Conservation (phyloP, 306 rosid genomes). For the Trichosanthes truncata region DNA sequence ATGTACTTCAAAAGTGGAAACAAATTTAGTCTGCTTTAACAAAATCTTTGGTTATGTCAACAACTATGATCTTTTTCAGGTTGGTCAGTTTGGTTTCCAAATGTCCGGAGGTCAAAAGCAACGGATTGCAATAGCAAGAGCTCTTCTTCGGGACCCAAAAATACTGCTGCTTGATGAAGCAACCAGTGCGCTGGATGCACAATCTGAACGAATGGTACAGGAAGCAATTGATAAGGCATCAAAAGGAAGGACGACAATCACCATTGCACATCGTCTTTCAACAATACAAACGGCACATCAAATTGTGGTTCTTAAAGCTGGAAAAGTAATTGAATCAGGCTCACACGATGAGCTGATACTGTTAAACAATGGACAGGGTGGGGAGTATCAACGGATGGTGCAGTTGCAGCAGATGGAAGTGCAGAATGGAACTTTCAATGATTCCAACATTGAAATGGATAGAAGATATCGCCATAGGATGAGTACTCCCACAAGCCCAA, state of each 20-base stretch:
- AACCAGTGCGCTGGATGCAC: slow-evolving; percentile 75
- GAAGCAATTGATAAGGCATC: slow-evolving; percentile 82
- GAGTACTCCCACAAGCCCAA: slow-evolving; percentile 53
- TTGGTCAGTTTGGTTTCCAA: slow-evolving; percentile 75
- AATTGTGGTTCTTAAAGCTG: slow-evolving; percentile 58
- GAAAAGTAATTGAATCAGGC: slow-evolving; percentile 62
- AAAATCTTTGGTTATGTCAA: not conserved
- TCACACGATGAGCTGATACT: slow-evolving; percentile 56
- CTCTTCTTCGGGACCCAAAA: slow-evolving; percentile 73
- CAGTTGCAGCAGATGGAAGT: slow-evolving; percentile 51
- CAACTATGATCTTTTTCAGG: slow-evolving; percentile 31
- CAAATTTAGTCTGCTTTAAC: not conserved
- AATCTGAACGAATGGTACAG: slow-evolving; percentile 73
- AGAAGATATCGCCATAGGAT: slow-evolving; percentile 33
- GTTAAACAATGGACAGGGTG: slow-evolving; percentile 40
- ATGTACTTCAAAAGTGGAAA: not conserved
- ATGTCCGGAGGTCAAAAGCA: slow-evolving; percentile 95
- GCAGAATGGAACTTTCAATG: slow-evolving; percentile 30
- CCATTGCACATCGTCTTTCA: slow-evolving; percentile 67
- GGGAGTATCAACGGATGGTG: slow-evolving; percentile 67
- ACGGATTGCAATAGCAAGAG: slow-evolving; percentile 78
- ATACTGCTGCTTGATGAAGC: slow-evolving; percentile 85
- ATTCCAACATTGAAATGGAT: slow-evolving; percentile 26
- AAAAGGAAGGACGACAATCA: slow-evolving; percentile 75
- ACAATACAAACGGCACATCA: slow-evolving; percentile 48